phyloP scores from a whole-genome alignment of 2,329 filamentous ascomycete genomes.

The Pseudopyrenochaeta lycopersici region DNA sequence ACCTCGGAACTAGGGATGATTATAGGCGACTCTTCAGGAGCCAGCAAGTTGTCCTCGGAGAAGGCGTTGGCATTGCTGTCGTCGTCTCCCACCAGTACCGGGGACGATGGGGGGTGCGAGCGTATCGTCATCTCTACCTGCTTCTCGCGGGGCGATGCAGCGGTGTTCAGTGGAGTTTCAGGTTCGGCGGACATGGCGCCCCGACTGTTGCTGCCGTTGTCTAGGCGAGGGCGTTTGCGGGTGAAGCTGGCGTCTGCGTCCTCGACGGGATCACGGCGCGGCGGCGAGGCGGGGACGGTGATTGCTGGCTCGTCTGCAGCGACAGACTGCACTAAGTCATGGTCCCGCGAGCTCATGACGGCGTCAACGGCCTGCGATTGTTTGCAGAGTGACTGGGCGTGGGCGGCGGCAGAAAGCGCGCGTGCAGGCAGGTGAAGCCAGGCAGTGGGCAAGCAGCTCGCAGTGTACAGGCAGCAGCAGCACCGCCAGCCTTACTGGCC shows the following conservation, averaged over 20 bases:
- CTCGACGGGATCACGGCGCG: conserved; percentile 54
- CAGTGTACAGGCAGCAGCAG: conserved; percentile 32
- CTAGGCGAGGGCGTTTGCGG: conserved; percentile 56
- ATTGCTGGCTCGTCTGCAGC: conserved; percentile 41
- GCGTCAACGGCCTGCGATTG: conserved; percentile 21
- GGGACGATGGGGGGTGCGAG: conserved; percentile 42
- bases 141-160: conserved; percentile 24
- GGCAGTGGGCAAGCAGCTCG: conserved; percentile 30
- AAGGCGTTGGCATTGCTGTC: conserved; percentile 13
- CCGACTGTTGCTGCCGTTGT: conserved; percentile 46
- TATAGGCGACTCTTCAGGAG: conserved; percentile 16
- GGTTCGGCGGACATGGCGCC: conserved; percentile 43
- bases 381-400: conserved; percentile 27
- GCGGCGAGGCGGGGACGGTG: conserved; percentile 44
- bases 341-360: conserved; percentile 45
- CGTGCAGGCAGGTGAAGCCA: conserved; percentile 26
- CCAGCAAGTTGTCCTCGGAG: conserved; percentile 11
- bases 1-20: conserved; percentile 26
- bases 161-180: conserved; percentile 17
- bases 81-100: conserved; percentile 27
- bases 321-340: conserved; percentile 46
- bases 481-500: conserved; percentile 33
- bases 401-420: conserved; percentile 21
- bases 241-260: conserved; percentile 56
- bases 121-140: conserved; percentile 53